phyloP scores from a whole-genome alignment of 768 basidiomycete genomes.

The Terana coerulea region DNA sequence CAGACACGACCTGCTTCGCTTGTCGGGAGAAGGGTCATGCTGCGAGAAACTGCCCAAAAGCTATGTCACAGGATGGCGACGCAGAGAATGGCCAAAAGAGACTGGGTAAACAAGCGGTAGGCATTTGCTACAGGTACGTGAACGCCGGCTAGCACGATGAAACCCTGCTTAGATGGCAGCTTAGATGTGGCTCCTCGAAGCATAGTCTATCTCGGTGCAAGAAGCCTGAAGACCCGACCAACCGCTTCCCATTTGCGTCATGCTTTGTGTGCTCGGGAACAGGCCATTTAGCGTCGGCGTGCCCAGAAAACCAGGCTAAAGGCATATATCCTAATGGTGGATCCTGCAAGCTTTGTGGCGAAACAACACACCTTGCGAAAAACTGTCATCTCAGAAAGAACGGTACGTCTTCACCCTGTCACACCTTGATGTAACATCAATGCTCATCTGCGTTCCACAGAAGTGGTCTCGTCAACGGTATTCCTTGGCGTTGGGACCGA shows the following conservation, averaged over 20 bases:
- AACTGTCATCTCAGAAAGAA: constrained; percentile 68
- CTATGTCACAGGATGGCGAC: constrained; percentile 25
- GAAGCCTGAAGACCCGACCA: constrained; percentile 51
- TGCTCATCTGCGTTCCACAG: constrained; percentile 21
- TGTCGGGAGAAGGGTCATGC: constrained; percentile 83
- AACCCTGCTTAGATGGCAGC: background rate
- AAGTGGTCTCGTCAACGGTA: constrained; percentile 35
- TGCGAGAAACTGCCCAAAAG: constrained; percentile 74
- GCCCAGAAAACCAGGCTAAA: constrained; percentile 73
- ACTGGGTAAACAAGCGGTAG: constrained; percentile 66
- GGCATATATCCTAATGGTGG: constrained; percentile 93
- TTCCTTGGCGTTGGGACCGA: constrained; percentile 45
- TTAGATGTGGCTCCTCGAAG: constrained; percentile 75
- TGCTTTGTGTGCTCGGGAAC: constrained; percentile 86
- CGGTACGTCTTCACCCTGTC: constrained; percentile 35
- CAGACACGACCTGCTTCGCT: constrained; percentile 74
- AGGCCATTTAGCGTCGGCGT: constrained; percentile 83
- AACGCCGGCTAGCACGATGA: background rate
- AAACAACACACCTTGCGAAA: constrained; percentile 81
- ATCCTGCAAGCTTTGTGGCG: constrained; percentile 83
- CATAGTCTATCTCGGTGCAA: constrained; percentile 81
- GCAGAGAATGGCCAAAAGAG: constrained; percentile 17
- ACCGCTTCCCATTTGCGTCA: constrained; percentile 82
- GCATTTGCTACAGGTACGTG: constrained; percentile 39
- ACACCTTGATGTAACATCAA: background rate